These are phyloP conservation scores for Leccinum incarnatum DNA, from an alignment of 768 basidiomycete genomes.

Conservation along the genomic window DNA sequence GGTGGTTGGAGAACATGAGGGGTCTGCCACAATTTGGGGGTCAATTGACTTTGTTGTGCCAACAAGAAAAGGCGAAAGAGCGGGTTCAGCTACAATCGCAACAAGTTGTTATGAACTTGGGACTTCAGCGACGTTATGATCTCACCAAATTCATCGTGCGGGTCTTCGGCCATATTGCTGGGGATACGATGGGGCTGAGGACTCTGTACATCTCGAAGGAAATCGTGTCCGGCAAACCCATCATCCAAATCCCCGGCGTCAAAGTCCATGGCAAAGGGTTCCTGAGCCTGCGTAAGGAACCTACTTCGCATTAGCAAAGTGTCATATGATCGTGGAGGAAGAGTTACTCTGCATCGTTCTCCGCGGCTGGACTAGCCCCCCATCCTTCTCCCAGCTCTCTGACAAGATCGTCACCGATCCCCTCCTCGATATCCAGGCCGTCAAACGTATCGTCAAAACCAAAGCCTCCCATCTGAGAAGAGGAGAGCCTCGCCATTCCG, in stretches of 20 bases:
- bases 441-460: constrained; percentile 56
- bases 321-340: neutral
- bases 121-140: neutral
- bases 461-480: constrained; percentile 54
- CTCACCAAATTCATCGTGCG: constrained; percentile 8
- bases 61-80: constrained; percentile 1
- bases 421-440: constrained; percentile 54
- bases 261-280: constrained; percentile 14
- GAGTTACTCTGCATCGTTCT: constrained; percentile 15
- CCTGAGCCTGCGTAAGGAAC: constrained; percentile 18
- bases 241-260: constrained; percentile 25
- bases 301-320: constrained; percentile 15
- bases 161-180: constrained; percentile 1
- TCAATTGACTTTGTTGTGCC: constrained; percentile 6
- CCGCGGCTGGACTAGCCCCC: constrained; percentile 34
- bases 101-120: neutral
- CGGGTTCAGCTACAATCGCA: constrained; percentile 4
- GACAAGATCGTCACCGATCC: constrained; percentile 71
- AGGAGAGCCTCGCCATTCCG: constrained; percentile 39
- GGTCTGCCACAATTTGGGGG: neutral
- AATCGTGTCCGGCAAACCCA: constrained; percentile 12
- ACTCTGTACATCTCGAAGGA: neutral
- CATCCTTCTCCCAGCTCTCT: constrained; percentile 73
- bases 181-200: too few species aligned
- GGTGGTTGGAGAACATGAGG: constrained; percentile 2